Base-by-base conservation (phyloP, 2,329 filamentous ascomycete genomes). In the Aureobasidium sp. region DNA sequence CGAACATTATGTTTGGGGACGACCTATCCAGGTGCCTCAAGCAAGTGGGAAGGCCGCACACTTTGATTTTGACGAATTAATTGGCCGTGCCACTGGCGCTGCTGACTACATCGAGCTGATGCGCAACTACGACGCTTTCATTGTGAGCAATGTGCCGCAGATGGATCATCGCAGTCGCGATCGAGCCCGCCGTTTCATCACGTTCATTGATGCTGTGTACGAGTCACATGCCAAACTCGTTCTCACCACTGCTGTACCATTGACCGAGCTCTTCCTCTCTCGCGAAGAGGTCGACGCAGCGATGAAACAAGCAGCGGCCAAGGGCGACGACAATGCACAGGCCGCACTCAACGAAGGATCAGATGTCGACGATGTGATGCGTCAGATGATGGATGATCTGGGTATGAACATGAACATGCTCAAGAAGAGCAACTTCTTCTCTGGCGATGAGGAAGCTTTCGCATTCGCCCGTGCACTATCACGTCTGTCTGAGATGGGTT, bases 161-260 rank as follows among this genome's bases (percentile, higher is more conserved):
- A 97, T 99, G 94, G 94, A 88, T 44, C 84, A 91, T 67, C 85
- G 85, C 61, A 86, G 91, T 70, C 85, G 94, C 23, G 94, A 99
- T 76, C 82, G 96, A 42, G 94, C 94, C 0, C 81, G 94, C 13
- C 83, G 94, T 5, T 97, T 99, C 75, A 99, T 99, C 73, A 99
- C 93, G 0, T 97, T 99, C 69, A 90, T 99, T 67, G 94, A 99
- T 73, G 93, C 94, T 6, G 88, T 97, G 5, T 99, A 99, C 72
- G 94, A 99, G 75, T 81, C 82, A 32, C 84, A 93, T 74, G 92
- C 91, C n/a, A 97, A 97, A 77, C 83, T 99, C 8, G 93, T 97
- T 17, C 83, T 99, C 62, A 99, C 94, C 0, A 92, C 90, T 3
- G 91, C 87, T 44, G 90, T 92, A 53, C 91, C 93, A 0, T 79